A percentile compares a stretch with the other conserved stretches of the same genome.
Conservation (phyloP, 148 eudicot species). For the Amaranthus palmeri region DNA sequence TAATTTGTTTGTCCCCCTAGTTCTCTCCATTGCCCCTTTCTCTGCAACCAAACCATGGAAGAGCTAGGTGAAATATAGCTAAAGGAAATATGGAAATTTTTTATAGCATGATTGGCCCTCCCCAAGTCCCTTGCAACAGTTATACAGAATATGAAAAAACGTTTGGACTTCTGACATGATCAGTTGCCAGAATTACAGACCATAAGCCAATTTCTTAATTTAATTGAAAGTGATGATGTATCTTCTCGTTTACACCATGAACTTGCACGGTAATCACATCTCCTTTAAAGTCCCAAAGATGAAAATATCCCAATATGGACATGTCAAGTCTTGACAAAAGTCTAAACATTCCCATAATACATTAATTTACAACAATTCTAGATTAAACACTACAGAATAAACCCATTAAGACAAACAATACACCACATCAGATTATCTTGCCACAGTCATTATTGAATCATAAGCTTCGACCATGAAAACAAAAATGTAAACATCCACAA, state of each 20-base stretch:
- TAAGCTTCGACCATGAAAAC: neutral
- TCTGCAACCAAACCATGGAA: neutral
- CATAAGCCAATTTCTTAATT: neutral
- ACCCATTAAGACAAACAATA: neutral
- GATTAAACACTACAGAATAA: neutral
- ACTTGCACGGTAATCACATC: neutral
- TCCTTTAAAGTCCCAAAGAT: neutral
- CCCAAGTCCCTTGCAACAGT: neutral
- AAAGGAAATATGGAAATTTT: neutral
- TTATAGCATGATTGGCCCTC: neutral
- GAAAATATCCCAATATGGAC: neutral
- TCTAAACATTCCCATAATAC: neutral
- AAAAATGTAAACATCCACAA: neutral
- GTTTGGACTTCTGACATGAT: neutral
- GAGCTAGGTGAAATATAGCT: neutral
- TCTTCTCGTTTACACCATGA: neutral
- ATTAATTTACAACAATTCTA: neutral
- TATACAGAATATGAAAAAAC: constrained; percentile 1
- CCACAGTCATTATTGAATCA: neutral
- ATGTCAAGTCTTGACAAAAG: neutral
- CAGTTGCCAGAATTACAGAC: neutral
- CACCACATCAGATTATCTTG: neutral
- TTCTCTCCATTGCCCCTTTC: neutral
- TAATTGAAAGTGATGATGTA: neutral
- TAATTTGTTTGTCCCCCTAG: neutral